phyloP scores from a whole-genome alignment of 345 rosid species.

The Noccaea caerulescens region DNA sequence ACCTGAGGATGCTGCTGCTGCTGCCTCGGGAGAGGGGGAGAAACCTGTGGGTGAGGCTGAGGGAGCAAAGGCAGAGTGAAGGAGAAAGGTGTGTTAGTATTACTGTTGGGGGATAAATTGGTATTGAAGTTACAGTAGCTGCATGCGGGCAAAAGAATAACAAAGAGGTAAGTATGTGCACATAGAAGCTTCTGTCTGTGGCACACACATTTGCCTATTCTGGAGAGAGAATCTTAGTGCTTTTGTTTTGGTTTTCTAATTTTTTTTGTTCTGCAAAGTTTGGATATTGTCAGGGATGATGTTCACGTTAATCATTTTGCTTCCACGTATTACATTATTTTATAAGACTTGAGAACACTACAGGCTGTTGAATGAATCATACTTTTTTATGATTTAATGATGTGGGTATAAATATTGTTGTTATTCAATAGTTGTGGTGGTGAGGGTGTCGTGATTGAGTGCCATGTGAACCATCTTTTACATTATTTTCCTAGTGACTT shows the following conservation, averaged over 20 bases:
- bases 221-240: constrained; percentile 34
- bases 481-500: constrained; percentile 26
- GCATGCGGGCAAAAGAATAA: constrained; percentile 35
- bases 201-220: constrained; percentile 31
- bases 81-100: constrained; percentile 28
- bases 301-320: constrained; percentile 38
- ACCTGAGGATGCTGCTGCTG: constrained; percentile 45
- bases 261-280: constrained; percentile 36
- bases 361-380: constrained; percentile 30
- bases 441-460: not conserved
- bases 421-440: constrained; percentile 13
- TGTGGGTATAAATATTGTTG: constrained; percentile 13
- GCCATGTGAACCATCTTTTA: constrained; percentile 33
- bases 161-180: constrained; percentile 36
- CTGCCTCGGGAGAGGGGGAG: constrained; percentile 42
- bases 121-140: constrained; percentile 36
- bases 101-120: constrained; percentile 36
- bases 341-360: constrained; percentile 21
- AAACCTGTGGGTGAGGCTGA: constrained; percentile 48
- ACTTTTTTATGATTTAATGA: constrained; percentile 11
- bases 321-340: constrained; percentile 33
- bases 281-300: constrained; percentile 36
- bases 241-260: constrained; percentile 17
- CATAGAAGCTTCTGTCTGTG: constrained; percentile 34
- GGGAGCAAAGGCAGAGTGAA: constrained; percentile 41